Conservation (phyloP, 2,329 filamentous ascomycete species). For the Colletotrichum aenigma region DNA sequence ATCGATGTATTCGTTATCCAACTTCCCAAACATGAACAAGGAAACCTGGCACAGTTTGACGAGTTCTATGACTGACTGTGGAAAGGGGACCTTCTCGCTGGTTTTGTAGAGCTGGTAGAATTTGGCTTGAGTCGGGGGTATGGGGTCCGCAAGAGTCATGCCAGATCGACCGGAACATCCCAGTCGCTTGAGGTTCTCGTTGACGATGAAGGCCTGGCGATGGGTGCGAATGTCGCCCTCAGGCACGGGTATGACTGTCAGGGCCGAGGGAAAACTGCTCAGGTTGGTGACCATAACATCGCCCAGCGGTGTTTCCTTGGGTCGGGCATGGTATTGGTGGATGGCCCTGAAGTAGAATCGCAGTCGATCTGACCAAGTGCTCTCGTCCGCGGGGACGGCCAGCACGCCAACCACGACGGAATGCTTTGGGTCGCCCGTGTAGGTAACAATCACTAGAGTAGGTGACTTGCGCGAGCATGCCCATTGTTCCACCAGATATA, state of each 20-base stretch:
- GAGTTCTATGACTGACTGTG: conserved; percentile 82
- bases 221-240: conserved; percentile 84
- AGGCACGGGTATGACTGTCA: conserved; percentile 90
- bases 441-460: conserved; percentile 90
- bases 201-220: conserved; percentile 86
- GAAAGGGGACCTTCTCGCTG: conserved; percentile 80
- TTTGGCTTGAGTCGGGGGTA: conserved; percentile 83
- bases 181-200: conserved; percentile 90
- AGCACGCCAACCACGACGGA: conserved; percentile 80
- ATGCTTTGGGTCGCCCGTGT: conserved; percentile 85
- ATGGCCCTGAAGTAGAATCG: conserved; percentile 86
- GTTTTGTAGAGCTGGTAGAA: conserved; percentile 91
- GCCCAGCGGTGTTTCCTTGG: conserved; percentile 81
- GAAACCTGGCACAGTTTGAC: conserved; percentile 92
- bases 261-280: conserved; percentile 86
- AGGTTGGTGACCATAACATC: conserved; percentile 94
- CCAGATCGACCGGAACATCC: conserved; percentile 91
- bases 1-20: conserved; percentile 89
- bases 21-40: conserved; percentile 83
- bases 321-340: conserved; percentile 82
- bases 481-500: conserved; percentile 98
- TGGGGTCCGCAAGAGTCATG: conserved; percentile 78
- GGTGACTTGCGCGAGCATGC: conserved; percentile 89
- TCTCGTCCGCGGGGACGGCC: conserved; percentile 80
- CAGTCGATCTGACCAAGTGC: conserved; percentile 78